These are phyloP conservation scores for Puya raimondii DNA, from an alignment of 176 grass and related monocot species.

Conservation along the genomic window DNA sequence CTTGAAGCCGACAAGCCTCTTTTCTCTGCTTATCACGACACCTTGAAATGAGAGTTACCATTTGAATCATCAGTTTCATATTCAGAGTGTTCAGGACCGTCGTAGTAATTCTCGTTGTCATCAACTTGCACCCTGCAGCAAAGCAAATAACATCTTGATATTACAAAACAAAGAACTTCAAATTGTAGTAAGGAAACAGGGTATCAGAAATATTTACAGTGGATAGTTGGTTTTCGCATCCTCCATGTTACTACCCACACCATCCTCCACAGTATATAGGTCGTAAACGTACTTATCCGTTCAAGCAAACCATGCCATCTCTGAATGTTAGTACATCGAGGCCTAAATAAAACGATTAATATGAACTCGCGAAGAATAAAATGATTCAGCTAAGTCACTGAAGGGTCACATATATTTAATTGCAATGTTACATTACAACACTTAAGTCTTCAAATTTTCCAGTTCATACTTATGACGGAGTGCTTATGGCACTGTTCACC, in stretches of 20 bases:
- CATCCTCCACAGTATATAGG: constrained; percentile 71
- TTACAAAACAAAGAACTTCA: background rate
- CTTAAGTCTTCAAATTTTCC: too few species aligned
- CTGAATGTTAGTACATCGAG: constrained; percentile 8
- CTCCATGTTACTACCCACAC: constrained; percentile 35
- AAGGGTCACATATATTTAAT: background rate
- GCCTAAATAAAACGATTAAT: constrained; percentile 3
- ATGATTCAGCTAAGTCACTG: background rate
- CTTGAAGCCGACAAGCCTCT: too few species aligned
- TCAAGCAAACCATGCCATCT: background rate
- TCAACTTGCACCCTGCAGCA: constrained; percentile 62
- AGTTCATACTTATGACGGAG: too few species aligned
- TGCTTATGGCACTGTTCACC: too few species aligned
- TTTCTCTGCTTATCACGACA: too few species aligned
- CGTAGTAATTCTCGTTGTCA: constrained; percentile 46
- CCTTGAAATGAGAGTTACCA: constrained; percentile 32
- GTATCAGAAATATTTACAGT: constrained; percentile 28
- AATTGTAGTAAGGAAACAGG: constrained; percentile 4
- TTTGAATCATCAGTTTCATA: constrained; percentile 97
- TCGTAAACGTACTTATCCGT: constrained; percentile 87
- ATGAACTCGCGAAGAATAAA: background rate
- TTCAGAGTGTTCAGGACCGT: constrained; percentile 31
- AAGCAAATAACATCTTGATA: constrained; percentile 12
- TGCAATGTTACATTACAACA: too few species aligned
- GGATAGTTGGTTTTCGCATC: constrained; percentile 40